phyloP scores from a whole-genome alignment of 176 grass and related monocot genomes.

The Musa acuminata region DNA sequence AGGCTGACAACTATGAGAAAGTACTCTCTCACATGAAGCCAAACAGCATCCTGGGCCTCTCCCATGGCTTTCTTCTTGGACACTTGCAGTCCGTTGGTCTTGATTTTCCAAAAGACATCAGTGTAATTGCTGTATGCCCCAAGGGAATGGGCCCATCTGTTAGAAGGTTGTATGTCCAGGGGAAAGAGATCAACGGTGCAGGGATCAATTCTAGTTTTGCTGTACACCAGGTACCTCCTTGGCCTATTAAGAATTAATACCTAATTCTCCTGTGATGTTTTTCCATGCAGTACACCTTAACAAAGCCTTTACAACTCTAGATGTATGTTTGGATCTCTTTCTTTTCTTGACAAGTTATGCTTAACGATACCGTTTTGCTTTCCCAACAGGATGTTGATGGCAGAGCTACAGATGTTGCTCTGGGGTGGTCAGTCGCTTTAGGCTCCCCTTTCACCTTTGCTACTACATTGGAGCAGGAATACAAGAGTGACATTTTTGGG shows the following conservation, averaged over 20 bases:
- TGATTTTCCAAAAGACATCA: slow-evolving; percentile 72
- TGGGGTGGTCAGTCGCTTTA: slow-evolving; percentile 75
- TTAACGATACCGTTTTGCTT: neutral
- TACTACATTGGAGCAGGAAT: slow-evolving; percentile 62
- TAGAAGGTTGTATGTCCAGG: slow-evolving; percentile 67
- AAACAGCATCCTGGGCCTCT: slow-evolving; percentile 70
- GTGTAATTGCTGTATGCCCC: slow-evolving; percentile 69
- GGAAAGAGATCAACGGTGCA: slow-evolving; percentile 79
- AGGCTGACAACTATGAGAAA: slow-evolving; percentile 86
- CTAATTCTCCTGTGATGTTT: neutral
- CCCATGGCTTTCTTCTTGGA: slow-evolving; percentile 69
- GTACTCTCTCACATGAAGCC: slow-evolving; percentile 86
- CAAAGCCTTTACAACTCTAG: neutral
- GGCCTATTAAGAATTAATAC: neutral
- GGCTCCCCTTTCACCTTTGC: slow-evolving; percentile 77
- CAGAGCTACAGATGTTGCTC: slow-evolving; percentile 71
- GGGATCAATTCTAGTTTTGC: slow-evolving; percentile 80
- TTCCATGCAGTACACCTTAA: no score
- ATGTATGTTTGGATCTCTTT: neutral
- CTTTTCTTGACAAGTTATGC: neutral
- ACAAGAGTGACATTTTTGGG: slow-evolving; percentile 83
- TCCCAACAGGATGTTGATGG: slow-evolving; percentile 67
- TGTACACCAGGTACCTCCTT: slow-evolving; percentile 48
- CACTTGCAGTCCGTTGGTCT: slow-evolving; percentile 55
- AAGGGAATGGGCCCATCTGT: slow-evolving; percentile 83